phyloP scores from a whole-genome alignment of 768 basidiomycete species.

The Harrya chromipes region DNA sequence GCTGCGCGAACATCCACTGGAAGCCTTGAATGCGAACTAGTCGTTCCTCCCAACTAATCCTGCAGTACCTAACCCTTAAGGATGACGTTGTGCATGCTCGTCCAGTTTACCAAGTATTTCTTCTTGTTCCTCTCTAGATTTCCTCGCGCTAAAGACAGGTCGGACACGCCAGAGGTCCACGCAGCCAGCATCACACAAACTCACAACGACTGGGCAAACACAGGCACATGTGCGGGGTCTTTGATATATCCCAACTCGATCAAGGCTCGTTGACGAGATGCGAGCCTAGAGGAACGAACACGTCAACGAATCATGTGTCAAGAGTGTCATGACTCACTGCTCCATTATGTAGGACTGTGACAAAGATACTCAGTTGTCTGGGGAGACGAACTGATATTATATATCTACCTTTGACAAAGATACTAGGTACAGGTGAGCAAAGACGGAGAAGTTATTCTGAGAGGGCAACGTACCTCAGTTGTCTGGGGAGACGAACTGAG shows the following conservation, averaged over 20 bases:
- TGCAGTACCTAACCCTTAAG: too few species aligned
- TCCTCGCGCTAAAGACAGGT: constrained; percentile 34
- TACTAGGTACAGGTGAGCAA: too few species aligned
- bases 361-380: too few species aligned
- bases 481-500: too few species aligned
- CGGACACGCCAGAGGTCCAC: neutral
- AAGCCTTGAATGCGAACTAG: too few species aligned
- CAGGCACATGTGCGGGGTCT: constrained; percentile 45
- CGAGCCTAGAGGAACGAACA: constrained; percentile 38
- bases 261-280: constrained; percentile 55
- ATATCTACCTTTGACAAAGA: too few species aligned
- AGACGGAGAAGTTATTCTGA: too few species aligned
- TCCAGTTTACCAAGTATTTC: constrained; percentile 44
- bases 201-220: constrained; percentile 67
- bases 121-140: constrained; percentile 40
- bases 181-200: constrained; percentile 23
- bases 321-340: constrained; percentile 39
- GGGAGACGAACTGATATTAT: too few species aligned
- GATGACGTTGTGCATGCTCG: constrained; percentile 18
- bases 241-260: constrained; percentile 60
- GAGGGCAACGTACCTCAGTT: too few species aligned
- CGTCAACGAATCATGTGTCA: neutral
- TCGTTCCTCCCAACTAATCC: too few species aligned
- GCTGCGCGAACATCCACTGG: too few species aligned
- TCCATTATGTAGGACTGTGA: too few species aligned